Percentiles rank a stretch among this genome's conserved stretches.
These are phyloP conservation scores for Aureobasidium sp. DNA, from an alignment of 2,329 filamentous ascomycete genomes.

Conservation along the genomic window DNA sequence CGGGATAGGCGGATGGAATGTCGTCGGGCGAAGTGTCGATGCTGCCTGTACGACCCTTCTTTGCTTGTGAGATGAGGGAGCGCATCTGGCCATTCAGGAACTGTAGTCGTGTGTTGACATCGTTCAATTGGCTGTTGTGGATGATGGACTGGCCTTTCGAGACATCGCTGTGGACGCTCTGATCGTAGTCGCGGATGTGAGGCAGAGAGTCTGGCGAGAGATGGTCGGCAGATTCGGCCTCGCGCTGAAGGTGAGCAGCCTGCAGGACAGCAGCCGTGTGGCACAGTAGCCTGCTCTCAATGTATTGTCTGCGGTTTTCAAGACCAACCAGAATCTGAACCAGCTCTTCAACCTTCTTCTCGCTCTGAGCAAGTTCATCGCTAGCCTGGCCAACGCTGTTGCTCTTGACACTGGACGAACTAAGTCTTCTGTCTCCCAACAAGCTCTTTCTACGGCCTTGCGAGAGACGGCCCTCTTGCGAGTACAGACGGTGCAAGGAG, in stretches of 20 bases:
- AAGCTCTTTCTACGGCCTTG: conserved; percentile 45
- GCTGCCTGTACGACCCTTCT: conserved; percentile 5
- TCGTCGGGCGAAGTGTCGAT: conserved; percentile 11
- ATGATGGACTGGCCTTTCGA: background rate
- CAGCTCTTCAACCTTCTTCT: conserved; percentile 77
- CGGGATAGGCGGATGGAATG: conserved; percentile 10
- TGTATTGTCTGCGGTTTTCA: conserved; percentile 66
- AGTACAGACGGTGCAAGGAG: conserved; percentile 75
- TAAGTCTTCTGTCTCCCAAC: conserved; percentile 20
- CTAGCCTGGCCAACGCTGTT: conserved; percentile 49
- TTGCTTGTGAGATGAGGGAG: conserved; percentile 14
- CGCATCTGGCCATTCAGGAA: conserved; percentile 23
- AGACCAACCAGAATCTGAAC: conserved; percentile 70
- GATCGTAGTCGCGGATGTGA: conserved; percentile 12
- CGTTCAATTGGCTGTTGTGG: background rate
- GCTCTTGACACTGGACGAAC: conserved; percentile 29
- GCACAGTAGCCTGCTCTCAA: conserved; percentile 68
- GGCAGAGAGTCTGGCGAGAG: background rate
- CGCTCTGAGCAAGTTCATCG: conserved; percentile 63
- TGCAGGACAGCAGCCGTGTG: conserved; percentile 91
- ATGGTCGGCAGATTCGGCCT: background rate
- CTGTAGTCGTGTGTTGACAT: conserved; percentile 24
- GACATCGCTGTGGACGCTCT: conserved; percentile 14
- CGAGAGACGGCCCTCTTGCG: conserved; percentile 42
- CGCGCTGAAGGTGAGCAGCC: conserved; percentile 65